A percentile compares a stretch with the other conserved stretches of the same genome.
These are phyloP conservation scores for Bassia scoparia DNA, from an alignment of 148 eudicot genomes.

Conservation along the genomic window DNA sequence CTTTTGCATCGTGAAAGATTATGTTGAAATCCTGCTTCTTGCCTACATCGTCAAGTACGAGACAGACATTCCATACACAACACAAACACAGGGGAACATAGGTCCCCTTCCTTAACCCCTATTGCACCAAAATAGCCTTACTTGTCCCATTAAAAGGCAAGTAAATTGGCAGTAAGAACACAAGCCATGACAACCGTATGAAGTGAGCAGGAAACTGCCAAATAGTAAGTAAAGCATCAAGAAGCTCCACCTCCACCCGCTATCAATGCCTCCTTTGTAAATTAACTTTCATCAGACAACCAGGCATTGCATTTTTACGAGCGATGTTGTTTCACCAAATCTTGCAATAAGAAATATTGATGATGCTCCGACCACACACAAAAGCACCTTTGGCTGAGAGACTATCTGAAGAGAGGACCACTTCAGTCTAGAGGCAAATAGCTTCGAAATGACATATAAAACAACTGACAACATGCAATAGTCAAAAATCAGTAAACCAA, in stretches of 20 bases:
- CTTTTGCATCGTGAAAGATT: too few species aligned
- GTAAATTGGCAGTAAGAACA: neutral
- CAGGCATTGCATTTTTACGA: neutral
- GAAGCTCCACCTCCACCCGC: too few species aligned
- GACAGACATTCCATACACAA: too few species aligned
- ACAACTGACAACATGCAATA: neutral
- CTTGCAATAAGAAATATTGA: neutral
- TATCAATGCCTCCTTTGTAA: neutral
- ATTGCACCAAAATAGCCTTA: too few species aligned
- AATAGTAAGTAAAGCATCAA: too few species aligned
- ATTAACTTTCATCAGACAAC: neutral
- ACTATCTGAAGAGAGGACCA: neutral
- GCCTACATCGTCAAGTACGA: too few species aligned
- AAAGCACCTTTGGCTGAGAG: neutral
- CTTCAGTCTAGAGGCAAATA: too few species aligned
- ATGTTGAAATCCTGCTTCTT: too few species aligned
- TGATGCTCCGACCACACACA: neutral
- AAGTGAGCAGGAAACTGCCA: neutral
- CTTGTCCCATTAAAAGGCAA: constrained; percentile 6
- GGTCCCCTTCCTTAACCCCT: too few species aligned
- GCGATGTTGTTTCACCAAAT: neutral
- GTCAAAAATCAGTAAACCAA: neutral
- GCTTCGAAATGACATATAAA: neutral
- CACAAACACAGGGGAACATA: too few species aligned
- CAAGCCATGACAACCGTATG: neutral